Base-by-base conservation (phyloP, 1,284 basidiomycete genomes). In the Veloporphyrellus conicus region DNA sequence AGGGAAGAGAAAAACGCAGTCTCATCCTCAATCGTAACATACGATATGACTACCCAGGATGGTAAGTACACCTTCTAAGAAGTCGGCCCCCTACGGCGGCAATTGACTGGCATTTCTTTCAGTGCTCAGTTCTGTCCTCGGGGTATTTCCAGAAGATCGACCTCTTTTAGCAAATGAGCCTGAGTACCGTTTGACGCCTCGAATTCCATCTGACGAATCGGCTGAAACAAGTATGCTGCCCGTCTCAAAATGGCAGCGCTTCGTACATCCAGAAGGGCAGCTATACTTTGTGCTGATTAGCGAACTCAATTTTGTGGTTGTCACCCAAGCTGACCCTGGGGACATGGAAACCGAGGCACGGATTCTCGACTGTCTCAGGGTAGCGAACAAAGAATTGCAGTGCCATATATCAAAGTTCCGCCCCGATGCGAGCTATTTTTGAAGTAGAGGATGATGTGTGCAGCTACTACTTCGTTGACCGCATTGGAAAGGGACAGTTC, bases 401-500 rank as follows among this genome's bases (percentile, higher is more conserved):
- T 43, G 31, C 10, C 65, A 66, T 23, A 45, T 0, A 64, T 75
- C 15, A 49, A 54, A 6, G 27, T 74, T 4, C 62, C 70, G 1
- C 52, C 61, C 0, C 47, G 53, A n/a, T 61, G 72, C 12, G 81
- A 83, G 54, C 62, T 82, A n/a, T 78, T 74, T 42, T 54, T 83
- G 44, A 70, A 77, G 43, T 58, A 7, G 69, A 66, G 18, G 54
- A 63, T 12, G 55, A 66, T 1, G 3, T 59, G 64, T 82, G 78
- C 60, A 66, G 63, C 12, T 82, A 82, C 54, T 83, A 83, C 52
- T 68, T 82, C n/a, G 69, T 76, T 7, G 74, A 82, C 48, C 74
- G 78, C 53, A 49, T 50, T 0, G 59, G 67, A 11, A 71, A 64
- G 27, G 67, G 64, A 0, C 48, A 74, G 23, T 81, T 79, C 57